phyloP scores from a whole-genome alignment of 441 rosid genomes.

The Lepidium campestre region DNA sequence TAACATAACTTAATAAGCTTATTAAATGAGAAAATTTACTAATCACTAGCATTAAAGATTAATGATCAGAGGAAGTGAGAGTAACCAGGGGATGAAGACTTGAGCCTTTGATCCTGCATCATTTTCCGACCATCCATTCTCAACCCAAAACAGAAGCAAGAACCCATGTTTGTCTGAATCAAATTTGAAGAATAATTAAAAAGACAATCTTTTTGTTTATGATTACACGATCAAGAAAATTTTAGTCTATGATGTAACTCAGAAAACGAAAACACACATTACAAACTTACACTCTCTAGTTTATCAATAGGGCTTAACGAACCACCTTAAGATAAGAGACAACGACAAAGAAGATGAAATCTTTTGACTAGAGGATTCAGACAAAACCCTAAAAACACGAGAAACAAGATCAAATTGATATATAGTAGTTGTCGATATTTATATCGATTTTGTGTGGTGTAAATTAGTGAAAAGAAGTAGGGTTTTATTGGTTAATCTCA shows the following conservation, averaged over 20 bases:
- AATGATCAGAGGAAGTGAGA: not conserved
- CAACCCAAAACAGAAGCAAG: slow-evolving; percentile 58
- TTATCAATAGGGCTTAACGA: not conserved
- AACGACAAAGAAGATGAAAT: not conserved
- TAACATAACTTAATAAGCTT: not conserved
- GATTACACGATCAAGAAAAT: not conserved
- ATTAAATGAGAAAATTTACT: not conserved
- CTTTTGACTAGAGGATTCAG: not conserved
- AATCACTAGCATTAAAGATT: not conserved
- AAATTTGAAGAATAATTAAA: not conserved
- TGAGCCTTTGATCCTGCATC: not conserved
- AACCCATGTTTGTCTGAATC: slow-evolving; percentile 27
- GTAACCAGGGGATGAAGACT: not conserved
- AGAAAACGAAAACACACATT: not conserved
- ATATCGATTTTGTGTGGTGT: not conserved
- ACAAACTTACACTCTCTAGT: not conserved
- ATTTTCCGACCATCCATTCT: not conserved
- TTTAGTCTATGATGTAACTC: not conserved
- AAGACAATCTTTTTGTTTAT: not conserved
- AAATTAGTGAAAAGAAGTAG: not conserved
- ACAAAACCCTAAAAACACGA: not conserved
- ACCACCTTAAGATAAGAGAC: not conserved
- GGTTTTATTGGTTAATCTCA: not conserved
- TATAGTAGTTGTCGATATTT: too few species aligned
- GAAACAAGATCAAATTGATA: not conserved